Evolutionary conservation across 2,329 filamentous ascomycete genomes (phyloP).

Genomic region (Penicillium sp.): DNA sequence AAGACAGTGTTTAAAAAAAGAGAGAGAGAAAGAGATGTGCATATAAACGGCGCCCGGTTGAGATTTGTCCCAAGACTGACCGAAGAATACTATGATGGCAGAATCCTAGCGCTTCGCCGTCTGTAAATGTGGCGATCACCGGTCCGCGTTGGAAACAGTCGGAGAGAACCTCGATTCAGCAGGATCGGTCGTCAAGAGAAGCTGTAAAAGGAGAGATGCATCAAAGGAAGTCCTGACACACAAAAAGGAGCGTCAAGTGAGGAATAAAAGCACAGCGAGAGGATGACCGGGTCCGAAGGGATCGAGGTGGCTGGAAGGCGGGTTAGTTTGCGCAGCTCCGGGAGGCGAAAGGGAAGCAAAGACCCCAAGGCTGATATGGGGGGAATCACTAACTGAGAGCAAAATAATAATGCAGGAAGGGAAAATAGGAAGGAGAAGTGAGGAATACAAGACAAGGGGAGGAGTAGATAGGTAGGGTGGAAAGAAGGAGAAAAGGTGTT

Average conservation of each 20-base stretch:
- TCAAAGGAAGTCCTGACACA: slow-evolving; percentile 8
- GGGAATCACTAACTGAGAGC: slow-evolving; percentile 10
- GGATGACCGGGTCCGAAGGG: slow-evolving; percentile 34
- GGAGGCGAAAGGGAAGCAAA: slow-evolving; percentile 15
- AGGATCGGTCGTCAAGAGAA: slow-evolving; percentile 6
- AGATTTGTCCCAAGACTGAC: background rate
- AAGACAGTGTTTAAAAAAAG: background rate
- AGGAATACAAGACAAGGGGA: slow-evolving; percentile 10
- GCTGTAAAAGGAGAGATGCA: slow-evolving; percentile 11
- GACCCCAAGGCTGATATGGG: slow-evolving; percentile 1
- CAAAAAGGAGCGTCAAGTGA: slow-evolving; percentile 20
- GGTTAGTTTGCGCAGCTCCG: slow-evolving; percentile 28
- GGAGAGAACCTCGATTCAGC: background rate
- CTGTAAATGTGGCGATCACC: slow-evolving; percentile 12
- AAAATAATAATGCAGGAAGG: slow-evolving; percentile 16
- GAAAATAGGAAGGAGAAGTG: slow-evolving; percentile 18
- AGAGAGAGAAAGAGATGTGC: background rate
- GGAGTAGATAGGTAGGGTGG: slow-evolving; percentile 10
- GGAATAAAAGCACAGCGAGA: slow-evolving; percentile 21
- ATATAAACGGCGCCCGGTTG: background rate
- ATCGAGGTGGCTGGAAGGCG: slow-evolving; percentile 35
- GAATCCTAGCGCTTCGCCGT: background rate
- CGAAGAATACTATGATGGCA: background rate
- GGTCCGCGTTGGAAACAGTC: slow-evolving; percentile 9
- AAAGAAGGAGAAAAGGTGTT: slow-evolving; percentile 17